Conservation (phyloP, 176 grass and related monocot genomes). For the Stipa capillata region DNA sequence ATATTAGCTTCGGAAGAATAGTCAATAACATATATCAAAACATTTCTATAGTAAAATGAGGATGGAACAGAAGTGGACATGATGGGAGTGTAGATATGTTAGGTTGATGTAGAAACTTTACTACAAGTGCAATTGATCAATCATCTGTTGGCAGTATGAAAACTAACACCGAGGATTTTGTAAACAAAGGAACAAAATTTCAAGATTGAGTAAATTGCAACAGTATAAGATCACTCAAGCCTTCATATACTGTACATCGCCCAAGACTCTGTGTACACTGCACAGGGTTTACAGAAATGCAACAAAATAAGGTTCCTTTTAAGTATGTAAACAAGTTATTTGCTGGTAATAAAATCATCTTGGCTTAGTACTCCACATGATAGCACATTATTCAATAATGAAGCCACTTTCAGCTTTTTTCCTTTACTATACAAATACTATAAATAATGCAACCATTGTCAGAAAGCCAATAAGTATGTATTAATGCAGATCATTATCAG, state of each 20-base stretch:
- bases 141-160: neutral
- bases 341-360: neutral
- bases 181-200: neutral
- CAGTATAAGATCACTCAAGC: neutral
- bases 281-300: neutral
- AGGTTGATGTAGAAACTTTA: neutral
- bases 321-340: neutral
- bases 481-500: neutral
- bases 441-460: neutral
- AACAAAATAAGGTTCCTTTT: neutral
- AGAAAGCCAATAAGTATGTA: too few species aligned
- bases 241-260: neutral
- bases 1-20: slow-evolving; percentile 16
- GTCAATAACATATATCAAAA: neutral
- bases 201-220: neutral
- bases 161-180: neutral
- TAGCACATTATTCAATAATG: neutral
- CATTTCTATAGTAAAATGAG: neutral
- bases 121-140: neutral
- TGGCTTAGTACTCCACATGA: neutral
- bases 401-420: neutral
- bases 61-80: neutral
- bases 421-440: neutral
- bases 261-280: neutral
- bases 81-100: neutral